Percentiles rank a stretch among this genome's conserved stretches.
These are phyloP conservation scores for Solanum dulcamara DNA, from an alignment of 257 asterid species.

Conservation along the genomic window DNA sequence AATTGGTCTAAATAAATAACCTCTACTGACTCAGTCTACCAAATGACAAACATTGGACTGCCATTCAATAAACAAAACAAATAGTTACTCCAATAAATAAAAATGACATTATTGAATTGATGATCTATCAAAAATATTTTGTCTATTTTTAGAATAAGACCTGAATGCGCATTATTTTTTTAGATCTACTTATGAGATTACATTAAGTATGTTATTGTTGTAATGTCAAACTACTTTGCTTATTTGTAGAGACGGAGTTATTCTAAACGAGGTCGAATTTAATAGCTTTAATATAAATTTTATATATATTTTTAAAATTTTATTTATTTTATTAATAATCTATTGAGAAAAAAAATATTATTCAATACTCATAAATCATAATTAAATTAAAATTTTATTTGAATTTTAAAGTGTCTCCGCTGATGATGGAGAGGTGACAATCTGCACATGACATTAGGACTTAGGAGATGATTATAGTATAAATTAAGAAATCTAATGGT, in stretches of 20 bases:
- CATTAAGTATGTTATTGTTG: too few species aligned
- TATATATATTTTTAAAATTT: too few species aligned
- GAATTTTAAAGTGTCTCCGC: background rate
- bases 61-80: background rate
- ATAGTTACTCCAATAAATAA: background rate
- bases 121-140: too few species aligned
- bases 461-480: background rate
- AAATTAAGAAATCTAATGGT: background rate
- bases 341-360: too few species aligned
- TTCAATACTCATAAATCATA: background rate
- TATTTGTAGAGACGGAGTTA: background rate
- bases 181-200: too few species aligned
- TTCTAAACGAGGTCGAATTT: background rate
- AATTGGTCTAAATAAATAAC: background rate
- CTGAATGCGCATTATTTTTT: background rate
- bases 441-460: background rate
- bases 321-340: too few species aligned
- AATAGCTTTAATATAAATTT: rapidly evolving
- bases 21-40: background rate
- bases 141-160: background rate
- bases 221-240: background rate
- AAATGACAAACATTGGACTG: background rate
- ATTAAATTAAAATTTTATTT: too few species aligned
- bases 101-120: background rate
- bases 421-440: background rate